These are phyloP conservation scores for Cercospora sesami DNA, from an alignment of 2,329 filamentous ascomycete genomes.

Conservation along the genomic window DNA sequence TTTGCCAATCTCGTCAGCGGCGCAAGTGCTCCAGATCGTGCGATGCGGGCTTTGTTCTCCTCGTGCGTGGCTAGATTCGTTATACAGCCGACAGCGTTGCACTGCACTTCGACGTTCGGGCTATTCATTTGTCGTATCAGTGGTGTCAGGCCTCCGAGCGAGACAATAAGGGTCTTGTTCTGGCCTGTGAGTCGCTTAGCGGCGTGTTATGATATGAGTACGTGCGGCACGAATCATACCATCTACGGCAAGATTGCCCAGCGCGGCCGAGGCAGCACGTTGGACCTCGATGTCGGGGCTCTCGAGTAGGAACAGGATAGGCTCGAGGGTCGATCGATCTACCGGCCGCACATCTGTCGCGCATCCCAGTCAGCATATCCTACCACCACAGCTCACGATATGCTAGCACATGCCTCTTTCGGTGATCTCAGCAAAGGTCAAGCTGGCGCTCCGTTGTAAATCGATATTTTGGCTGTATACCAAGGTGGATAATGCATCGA, in stretches of 20 bases:
- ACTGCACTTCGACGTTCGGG: slow-evolving; percentile 95
- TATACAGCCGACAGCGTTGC: slow-evolving; percentile 98
- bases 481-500: slow-evolving; percentile 88
- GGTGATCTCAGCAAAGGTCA: slow-evolving; percentile 98
- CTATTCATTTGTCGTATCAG: slow-evolving; percentile 99
- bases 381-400: not conserved
- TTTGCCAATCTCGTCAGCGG: slow-evolving; percentile 90
- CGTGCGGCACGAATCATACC: slow-evolving; percentile 76
- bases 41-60: slow-evolving; percentile 99
- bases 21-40: slow-evolving; percentile 85
- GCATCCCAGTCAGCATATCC: slow-evolving; percentile 19
- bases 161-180: slow-evolving; percentile 96
- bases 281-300: slow-evolving; percentile 97
- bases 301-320: slow-evolving; percentile 91
- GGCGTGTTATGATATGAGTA: slow-evolving; percentile 74
- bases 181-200: slow-evolving; percentile 74
- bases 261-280: slow-evolving; percentile 88
- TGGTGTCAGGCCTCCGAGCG: slow-evolving; percentile 83
- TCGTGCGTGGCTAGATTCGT: slow-evolving; percentile 97
- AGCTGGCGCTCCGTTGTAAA: slow-evolving; percentile 90
- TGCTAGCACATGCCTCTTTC: slow-evolving; percentile 71
- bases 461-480: slow-evolving; percentile 99
- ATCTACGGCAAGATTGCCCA: slow-evolving; percentile 96
- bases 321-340: slow-evolving; percentile 89
- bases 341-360: slow-evolving; percentile 88